Evolutionary conservation across 768 basidiomycete genomes (phyloP), one percentile per base, ranked within the genome.

Genomic region (Mycena venus): DNA sequence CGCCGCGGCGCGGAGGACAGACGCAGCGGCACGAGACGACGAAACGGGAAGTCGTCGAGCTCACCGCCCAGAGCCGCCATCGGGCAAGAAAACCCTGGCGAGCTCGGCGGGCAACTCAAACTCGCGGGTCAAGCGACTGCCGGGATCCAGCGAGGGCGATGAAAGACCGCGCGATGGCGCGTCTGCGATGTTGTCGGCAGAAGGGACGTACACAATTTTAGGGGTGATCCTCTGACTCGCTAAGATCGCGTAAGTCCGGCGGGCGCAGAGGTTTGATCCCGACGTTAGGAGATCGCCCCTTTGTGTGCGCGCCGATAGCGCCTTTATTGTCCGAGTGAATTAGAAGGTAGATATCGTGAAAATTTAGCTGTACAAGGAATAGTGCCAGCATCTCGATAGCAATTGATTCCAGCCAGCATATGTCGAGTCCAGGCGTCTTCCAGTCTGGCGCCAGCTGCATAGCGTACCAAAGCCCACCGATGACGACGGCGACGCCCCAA

Each of bases 281-380:
- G 3, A 31, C 19, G 15, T 68, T 68, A 12, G 67, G 67, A 1
- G 56, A 59, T 11, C 56, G 67, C 19, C 67, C 67, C 58, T 68
- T 68, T 4, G 1, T 29, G 29, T 47, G 67, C 7, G 56, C 60
- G 32, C 69, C 60, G 27, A 70, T 70, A 1, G 69, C 69, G 25
- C 59, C 61, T 53, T 70, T 51, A 21, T 70, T 70, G 29, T 70
- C 69, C 3, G 69, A 70, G 4, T 17, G 60, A 4, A 70, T 19
- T 0, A 55, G 36, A 2, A 70, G 0, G 17, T 56, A 51, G 15
- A 40, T 14, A 29, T 70, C 61, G 47, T 4, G 34, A n/a, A 27
- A 21, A 15, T 17, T 9, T 0, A 51, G 59, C 51, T 70, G 60
- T 47, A 7, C 47, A 23, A 70, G 44, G 34, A 70, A 70, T 23